Conservation (phyloP, 192 early-diverging fungal genomes). For the Coemansia sp. region DNA sequence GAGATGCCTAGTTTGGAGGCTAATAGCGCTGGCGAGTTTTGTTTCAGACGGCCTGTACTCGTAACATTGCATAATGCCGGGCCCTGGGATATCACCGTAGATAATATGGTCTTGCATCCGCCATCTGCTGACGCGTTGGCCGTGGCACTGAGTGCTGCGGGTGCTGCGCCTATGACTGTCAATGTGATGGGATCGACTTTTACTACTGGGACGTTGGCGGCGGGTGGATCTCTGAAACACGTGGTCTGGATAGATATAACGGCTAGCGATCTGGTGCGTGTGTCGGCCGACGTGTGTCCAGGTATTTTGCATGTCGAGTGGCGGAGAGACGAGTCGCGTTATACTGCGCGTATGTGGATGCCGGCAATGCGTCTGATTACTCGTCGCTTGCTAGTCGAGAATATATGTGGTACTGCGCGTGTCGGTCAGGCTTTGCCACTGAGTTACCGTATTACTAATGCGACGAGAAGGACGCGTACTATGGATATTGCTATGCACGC, state of each 20-base stretch:
- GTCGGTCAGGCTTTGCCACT: conserved; percentile 38
- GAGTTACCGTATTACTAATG: conserved; percentile 34
- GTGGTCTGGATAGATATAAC: conserved; percentile 44
- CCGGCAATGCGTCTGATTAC: conserved; percentile 22
- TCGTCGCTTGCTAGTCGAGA: conserved; percentile 27
- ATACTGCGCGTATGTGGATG: conserved; percentile 36
- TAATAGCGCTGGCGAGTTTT: conserved; percentile 17
- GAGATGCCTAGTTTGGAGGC: neutral
- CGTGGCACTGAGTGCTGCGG: neutral
- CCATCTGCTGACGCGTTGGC: conserved; percentile 2
- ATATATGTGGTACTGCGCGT: conserved; percentile 13
- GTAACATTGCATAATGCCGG: conserved; percentile 32
- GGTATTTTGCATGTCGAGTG: conserved; percentile 37
- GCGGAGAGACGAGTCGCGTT: conserved; percentile 7
- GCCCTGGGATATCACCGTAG: conserved; percentile 28
- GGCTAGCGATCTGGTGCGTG: conserved; percentile 30
- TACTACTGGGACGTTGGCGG: neutral
- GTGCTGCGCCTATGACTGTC: conserved; percentile 11
- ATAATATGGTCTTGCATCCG: conserved; percentile 19
- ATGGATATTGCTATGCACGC: conserved; percentile 45
- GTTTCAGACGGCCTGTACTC: conserved; percentile 40
- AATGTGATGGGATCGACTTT: conserved; percentile 20
- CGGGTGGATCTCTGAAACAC: conserved; percentile 15
- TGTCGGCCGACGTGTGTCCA: conserved; percentile 21
- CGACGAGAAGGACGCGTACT: conserved; percentile 19